Conservation (phyloP, 2,329 filamentous ascomycete genomes). For the Balansia obtecta region DNA sequence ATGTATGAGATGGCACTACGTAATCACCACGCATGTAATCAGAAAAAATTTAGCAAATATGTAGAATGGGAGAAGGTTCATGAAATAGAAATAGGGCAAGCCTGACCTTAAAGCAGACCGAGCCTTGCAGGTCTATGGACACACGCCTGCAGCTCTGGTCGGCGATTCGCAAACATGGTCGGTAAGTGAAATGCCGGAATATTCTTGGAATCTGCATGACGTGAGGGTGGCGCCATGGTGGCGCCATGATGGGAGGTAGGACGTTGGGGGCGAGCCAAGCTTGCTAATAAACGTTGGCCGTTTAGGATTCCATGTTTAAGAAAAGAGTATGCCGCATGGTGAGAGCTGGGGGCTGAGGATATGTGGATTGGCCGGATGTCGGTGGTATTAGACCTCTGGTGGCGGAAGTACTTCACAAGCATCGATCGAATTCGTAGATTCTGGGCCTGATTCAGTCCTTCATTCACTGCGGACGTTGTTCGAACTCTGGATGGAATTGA, state of each 20-base stretch:
- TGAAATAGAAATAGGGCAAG: background rate
- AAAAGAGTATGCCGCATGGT: background rate
- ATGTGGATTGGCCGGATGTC: background rate
- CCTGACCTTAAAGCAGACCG: background rate
- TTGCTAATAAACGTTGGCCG: background rate
- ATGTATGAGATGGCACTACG: background rate
- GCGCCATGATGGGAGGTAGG: background rate
- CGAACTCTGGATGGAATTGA: background rate
- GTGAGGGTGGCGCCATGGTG: conserved; percentile 3
- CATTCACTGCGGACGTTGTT: background rate
- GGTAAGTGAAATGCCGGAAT: background rate
- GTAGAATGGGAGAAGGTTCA: background rate
- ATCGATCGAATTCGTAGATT: background rate
- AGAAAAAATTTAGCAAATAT: background rate
- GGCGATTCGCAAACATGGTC: conserved; percentile 1
- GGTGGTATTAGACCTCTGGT: background rate
- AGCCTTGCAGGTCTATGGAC: background rate
- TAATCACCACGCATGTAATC: background rate
- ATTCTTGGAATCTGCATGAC: conserved; percentile 1
- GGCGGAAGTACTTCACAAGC: background rate
- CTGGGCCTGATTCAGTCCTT: background rate
- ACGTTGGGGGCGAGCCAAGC: background rate
- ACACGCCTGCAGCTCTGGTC: background rate
- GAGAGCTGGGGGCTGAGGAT: background rate
- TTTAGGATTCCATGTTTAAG: background rate